A percentile compares a stretch with the other conserved stretches of the same genome.
Conservation (phyloP, 805 yeast species). For the Alloascoidea hylecoeti region DNA sequence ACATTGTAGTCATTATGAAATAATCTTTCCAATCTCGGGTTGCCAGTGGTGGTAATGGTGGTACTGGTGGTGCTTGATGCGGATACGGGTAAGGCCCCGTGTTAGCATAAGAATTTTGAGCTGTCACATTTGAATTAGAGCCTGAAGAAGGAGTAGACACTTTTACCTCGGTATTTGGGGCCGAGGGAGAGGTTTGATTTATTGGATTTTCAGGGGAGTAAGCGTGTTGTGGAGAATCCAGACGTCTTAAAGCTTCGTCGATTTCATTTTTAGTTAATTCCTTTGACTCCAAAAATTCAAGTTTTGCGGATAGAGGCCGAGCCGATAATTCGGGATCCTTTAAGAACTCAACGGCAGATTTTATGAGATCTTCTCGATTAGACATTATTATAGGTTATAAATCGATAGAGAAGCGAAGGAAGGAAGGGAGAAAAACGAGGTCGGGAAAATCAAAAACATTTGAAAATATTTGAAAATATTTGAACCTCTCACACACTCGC, state of each 20-base stretch:
- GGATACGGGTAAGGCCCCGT: slow-evolving; percentile 13
- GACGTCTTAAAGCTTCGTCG: slow-evolving; percentile 65
- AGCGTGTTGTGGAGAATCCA: too few species aligned
- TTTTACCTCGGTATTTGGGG: not conserved
- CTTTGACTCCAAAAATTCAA: slow-evolving; percentile 80
- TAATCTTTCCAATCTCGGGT: slow-evolving; percentile 90
- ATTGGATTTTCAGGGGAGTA: slow-evolving; percentile 32
- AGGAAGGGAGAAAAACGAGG: not conserved
- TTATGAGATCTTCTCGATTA: slow-evolving; percentile 52
- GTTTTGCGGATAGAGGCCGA: slow-evolving; percentile 68
- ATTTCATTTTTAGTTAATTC: slow-evolving; percentile 73
- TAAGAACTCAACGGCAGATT: slow-evolving; percentile 72
- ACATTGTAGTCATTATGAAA: slow-evolving; percentile 92
- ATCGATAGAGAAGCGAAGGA: not conserved
- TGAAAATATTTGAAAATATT: not conserved
- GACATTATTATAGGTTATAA: not conserved
- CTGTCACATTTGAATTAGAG: slow-evolving; percentile 2
- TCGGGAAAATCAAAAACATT: not conserved
- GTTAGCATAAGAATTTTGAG: slow-evolving; percentile 5
- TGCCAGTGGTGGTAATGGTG: slow-evolving; percentile 61
- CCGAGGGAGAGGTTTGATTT: not conserved
- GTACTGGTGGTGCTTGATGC: slow-evolving; percentile 6
- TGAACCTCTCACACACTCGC: not conserved
- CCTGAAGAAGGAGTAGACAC: not conserved
- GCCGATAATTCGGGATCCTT: slow-evolving; percentile 60